Percentiles rank a stretch among this genome's conserved stretches.
phyloP scores from a whole-genome alignment of 352 stramenopile species.

The Phytopythium litorale region DNA sequence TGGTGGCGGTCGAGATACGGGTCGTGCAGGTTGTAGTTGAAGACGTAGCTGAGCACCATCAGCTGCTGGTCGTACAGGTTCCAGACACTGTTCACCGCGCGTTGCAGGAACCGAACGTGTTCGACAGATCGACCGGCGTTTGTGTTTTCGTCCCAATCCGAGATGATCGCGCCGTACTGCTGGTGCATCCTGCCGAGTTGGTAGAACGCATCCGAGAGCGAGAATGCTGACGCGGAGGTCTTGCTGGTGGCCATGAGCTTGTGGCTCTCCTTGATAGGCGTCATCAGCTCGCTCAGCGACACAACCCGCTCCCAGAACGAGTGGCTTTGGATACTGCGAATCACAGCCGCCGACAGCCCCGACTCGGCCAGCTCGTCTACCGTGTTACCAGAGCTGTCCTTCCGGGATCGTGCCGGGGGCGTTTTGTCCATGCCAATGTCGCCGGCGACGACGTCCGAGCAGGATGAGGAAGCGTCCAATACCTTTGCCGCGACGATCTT shows the following conservation, averaged over 20 bases:
- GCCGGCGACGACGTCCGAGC: not conserved
- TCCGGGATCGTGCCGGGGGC: slow-evolving; percentile 10
- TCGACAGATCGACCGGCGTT: slow-evolving; percentile 39
- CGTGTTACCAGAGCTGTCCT: slow-evolving; percentile 41
- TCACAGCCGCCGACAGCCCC: slow-evolving; percentile 28
- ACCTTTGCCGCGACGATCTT: slow-evolving; percentile 74
- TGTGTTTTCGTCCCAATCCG: slow-evolving; percentile 64
- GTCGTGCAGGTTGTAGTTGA: slow-evolving; percentile 70
- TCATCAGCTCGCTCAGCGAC: slow-evolving; percentile 73
- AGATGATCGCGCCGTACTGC: slow-evolving; percentile 61
- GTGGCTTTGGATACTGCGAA: slow-evolving; percentile 54
- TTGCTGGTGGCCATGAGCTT: slow-evolving; percentile 50
- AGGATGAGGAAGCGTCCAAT: slow-evolving; percentile 20
- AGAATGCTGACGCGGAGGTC: slow-evolving; percentile 30
- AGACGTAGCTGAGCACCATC: slow-evolving; percentile 64
- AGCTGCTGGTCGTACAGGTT: slow-evolving; percentile 73
- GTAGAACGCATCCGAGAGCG: slow-evolving; percentile 67
- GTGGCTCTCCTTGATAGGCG: slow-evolving; percentile 71
- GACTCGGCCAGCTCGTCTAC: slow-evolving; percentile 44
- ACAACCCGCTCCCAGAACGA: slow-evolving; percentile 77
- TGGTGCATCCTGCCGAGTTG: slow-evolving; percentile 79
- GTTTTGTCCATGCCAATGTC: not conserved
- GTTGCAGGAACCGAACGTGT: slow-evolving; percentile 55
- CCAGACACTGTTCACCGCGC: slow-evolving; percentile 64
- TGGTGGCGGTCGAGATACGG: slow-evolving; percentile 44